phyloP scores from a whole-genome alignment of 2,329 filamentous ascomycete genomes.

The Cladophialophora chaetospira region DNA sequence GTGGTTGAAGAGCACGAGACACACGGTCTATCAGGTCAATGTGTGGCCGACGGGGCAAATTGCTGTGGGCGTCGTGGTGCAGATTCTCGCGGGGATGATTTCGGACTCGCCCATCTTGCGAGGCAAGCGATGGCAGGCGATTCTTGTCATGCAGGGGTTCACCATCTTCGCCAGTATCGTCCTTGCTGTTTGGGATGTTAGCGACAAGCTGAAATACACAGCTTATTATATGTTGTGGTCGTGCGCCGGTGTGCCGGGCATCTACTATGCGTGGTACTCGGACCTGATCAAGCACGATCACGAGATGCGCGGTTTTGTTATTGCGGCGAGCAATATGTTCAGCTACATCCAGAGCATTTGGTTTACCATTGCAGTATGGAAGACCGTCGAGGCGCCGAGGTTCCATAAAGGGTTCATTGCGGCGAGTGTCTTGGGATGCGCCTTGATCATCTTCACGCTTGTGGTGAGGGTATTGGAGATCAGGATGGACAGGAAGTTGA shows the following conservation, averaged over 20 bases:
- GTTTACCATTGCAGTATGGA: constrained; percentile 21
- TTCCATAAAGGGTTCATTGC: constrained; percentile 7
- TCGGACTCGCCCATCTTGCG: constrained; percentile 23
- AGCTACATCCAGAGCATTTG: constrained; percentile 24
- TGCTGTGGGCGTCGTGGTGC: constrained; percentile 45
- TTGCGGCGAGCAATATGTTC: constrained; percentile 22
- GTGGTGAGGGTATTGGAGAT: background rate
- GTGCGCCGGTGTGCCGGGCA: constrained; percentile 16
- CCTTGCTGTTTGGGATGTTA: constrained; percentile 37
- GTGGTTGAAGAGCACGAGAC: constrained; percentile 44
- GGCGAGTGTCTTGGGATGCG: background rate
- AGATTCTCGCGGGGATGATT: constrained; percentile 24
- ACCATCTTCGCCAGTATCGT: constrained; percentile 37
- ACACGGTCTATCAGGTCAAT: constrained; percentile 47
- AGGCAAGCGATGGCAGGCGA: constrained; percentile 15
- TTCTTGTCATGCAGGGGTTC: constrained; percentile 39
- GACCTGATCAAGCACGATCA: constrained; percentile 25
- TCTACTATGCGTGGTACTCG: constrained; percentile 23
- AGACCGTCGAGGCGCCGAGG: constrained; percentile 12
- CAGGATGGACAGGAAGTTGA: background rate
- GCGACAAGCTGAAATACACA: constrained; percentile 25
- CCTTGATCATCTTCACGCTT: constrained; percentile 2
- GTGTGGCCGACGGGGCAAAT: constrained; percentile 50
- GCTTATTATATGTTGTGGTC: constrained; percentile 20
- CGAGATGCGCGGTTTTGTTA: constrained; percentile 24